Percentiles rank a stretch among this genome's conserved stretches.
Conservation (phyloP, 2,329 filamentous ascomycete genomes). For the Claviceps sorghi region DNA sequence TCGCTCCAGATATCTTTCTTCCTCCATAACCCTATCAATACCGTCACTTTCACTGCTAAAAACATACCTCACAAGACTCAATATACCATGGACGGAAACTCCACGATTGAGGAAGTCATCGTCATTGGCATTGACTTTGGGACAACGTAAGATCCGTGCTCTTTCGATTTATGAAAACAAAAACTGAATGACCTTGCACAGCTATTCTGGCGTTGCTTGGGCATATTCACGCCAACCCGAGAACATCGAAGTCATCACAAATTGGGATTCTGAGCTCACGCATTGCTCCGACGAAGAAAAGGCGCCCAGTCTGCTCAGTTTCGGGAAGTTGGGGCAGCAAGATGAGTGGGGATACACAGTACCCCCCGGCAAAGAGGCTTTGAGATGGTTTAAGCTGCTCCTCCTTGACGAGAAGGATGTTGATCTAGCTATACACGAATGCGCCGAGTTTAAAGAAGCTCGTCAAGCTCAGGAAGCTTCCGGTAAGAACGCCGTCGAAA, state of each 20-base stretch:
- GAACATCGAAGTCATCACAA: slow-evolving; percentile 17
- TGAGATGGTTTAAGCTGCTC: slow-evolving; percentile 29
- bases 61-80: not conserved
- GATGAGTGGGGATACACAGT: slow-evolving; percentile 21
- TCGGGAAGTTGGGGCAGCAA: fast-evolving
- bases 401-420: slow-evolving; percentile 21
- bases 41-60: not conserved
- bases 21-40: not conserved
- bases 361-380: slow-evolving; percentile 7
- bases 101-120: slow-evolving; percentile 8
- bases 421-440: slow-evolving; percentile 8
- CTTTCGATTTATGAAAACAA: not conserved
- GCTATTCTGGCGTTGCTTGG: slow-evolving; percentile 27
- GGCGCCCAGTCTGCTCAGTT: slow-evolving; percentile 14
- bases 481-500: slow-evolving; percentile 13
- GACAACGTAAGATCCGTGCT: slow-evolving; percentile 23
- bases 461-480: not conserved
- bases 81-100: not conserved
- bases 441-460: slow-evolving; percentile 10
- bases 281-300: slow-evolving; percentile 19
- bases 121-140: slow-evolving; percentile 32
- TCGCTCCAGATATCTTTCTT: not conserved
- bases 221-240: slow-evolving; percentile 16
- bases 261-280: slow-evolving; percentile 13
- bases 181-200: slow-evolving; percentile 3